Evolutionary conservation across 306 rosid genomes (phyloP).

Genomic region (Prunus mira): DNA sequence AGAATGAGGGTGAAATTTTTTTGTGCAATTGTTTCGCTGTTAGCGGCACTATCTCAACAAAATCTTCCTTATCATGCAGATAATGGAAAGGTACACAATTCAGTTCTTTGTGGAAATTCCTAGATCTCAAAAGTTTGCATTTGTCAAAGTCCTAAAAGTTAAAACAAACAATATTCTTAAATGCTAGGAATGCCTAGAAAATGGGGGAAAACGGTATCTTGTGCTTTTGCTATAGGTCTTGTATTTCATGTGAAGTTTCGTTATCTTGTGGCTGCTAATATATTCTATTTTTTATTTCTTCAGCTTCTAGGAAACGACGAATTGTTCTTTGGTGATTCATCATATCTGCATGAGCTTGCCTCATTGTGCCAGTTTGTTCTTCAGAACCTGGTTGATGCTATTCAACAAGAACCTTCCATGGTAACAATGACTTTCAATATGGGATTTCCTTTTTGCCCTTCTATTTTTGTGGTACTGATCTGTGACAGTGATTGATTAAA

Average conservation of each 20-base stretch:
- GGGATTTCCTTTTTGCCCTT: slow-evolving; percentile 10
- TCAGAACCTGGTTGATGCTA: slow-evolving; percentile 51
- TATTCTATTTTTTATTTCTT: slow-evolving; percentile 7
- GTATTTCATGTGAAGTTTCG: background rate
- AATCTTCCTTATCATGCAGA: slow-evolving; percentile 68
- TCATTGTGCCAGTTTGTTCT: slow-evolving; percentile 63
- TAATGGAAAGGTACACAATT: slow-evolving; percentile 48
- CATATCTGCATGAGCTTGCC: slow-evolving; percentile 60
- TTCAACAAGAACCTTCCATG: slow-evolving; percentile 73
- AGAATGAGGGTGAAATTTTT: slow-evolving; percentile 54
- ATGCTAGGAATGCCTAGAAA: background rate
- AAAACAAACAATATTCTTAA: background rate
- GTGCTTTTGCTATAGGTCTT: slow-evolving; percentile 5
- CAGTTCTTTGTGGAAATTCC: background rate
- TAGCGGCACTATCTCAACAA: slow-evolving; percentile 68
- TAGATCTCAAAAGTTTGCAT: background rate
- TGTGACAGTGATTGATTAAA: slow-evolving; percentile 28
- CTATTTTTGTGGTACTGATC: slow-evolving; percentile 25
- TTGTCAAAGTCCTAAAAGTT: background rate
- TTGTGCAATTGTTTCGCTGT: slow-evolving; percentile 55
- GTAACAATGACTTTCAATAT: slow-evolving; percentile 31
- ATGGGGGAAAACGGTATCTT: background rate
- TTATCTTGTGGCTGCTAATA: slow-evolving; percentile 14
- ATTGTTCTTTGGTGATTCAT: slow-evolving; percentile 59
- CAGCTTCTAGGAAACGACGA: slow-evolving; percentile 65